These are phyloP conservation scores for Venturia carpophila DNA, from an alignment of 2,329 filamentous ascomycete genomes.

Conservation along the genomic window DNA sequence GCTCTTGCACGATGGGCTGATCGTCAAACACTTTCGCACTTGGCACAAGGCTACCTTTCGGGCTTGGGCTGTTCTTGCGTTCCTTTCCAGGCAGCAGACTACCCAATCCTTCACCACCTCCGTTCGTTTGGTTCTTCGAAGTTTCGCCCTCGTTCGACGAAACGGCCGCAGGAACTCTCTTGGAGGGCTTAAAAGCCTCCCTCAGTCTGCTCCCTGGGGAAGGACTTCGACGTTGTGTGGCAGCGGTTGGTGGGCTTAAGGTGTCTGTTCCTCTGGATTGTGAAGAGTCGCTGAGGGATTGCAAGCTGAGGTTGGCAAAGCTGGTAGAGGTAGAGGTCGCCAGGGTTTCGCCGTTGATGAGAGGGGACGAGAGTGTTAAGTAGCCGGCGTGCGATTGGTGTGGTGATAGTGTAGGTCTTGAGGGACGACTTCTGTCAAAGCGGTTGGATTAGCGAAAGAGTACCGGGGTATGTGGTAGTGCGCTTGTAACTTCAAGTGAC, in stretches of 20 bases:
- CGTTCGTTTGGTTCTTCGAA: slow-evolving; percentile 29
- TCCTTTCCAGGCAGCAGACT: slow-evolving; percentile 36
- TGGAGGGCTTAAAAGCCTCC: slow-evolving; percentile 54
- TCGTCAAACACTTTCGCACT: slow-evolving; percentile 20
- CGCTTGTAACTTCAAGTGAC: not conserved
- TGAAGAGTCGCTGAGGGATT: slow-evolving; percentile 16
- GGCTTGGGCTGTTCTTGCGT: slow-evolving; percentile 26
- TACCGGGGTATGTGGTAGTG: not conserved
- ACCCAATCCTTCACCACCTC: slow-evolving; percentile 37
- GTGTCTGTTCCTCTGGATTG: slow-evolving; percentile 23
- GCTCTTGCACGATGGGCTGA: slow-evolving; percentile 20
- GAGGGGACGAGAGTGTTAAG: slow-evolving; percentile 43
- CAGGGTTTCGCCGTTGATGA: slow-evolving; percentile 34
- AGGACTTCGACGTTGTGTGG: slow-evolving; percentile 47
- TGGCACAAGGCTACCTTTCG: slow-evolving; percentile 28
- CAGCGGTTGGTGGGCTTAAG: slow-evolving; percentile 24
- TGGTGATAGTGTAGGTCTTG: slow-evolving; percentile 36
- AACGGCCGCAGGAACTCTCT: slow-evolving; percentile 28
- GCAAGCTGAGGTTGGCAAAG: slow-evolving; percentile 22
- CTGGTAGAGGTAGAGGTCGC: slow-evolving; percentile 29
- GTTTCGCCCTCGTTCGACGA: slow-evolving; percentile 29
- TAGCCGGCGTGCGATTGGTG: slow-evolving; percentile 43
- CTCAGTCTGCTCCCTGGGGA: slow-evolving; percentile 66
- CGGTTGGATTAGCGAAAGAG: not conserved
- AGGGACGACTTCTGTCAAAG: not conserved